phyloP scores from a whole-genome alignment of 805 yeast genomes.

The Wickerhamiella brachini region DNA sequence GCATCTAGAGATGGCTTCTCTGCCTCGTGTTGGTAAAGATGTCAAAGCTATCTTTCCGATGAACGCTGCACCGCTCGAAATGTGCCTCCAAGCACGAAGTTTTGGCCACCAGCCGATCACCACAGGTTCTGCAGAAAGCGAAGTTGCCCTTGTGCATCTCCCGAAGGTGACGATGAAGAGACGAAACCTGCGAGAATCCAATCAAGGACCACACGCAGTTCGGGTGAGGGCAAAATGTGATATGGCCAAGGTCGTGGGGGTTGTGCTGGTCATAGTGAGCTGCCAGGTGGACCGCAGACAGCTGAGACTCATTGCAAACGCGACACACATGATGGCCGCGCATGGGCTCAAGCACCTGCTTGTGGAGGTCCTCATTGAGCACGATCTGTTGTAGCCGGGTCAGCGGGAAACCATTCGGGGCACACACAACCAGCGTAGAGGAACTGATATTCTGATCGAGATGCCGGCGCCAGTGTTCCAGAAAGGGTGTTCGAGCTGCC shows the following conservation, averaged over 20 bases:
- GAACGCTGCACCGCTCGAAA: background rate
- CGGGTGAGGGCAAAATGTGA: background rate
- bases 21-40: background rate
- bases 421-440: background rate
- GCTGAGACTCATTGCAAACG: background rate
- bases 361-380: background rate
- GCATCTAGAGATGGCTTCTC: background rate
- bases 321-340: background rate
- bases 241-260: background rate
- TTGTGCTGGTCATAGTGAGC: background rate
- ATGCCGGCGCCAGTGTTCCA: background rate
- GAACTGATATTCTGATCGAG: background rate
- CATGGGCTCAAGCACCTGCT: background rate
- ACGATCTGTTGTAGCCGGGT: background rate
- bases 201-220: background rate
- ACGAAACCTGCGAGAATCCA: background rate
- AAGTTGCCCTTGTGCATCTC: background rate
- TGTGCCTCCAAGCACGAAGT: background rate
- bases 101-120: background rate
- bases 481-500: background rate
- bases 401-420: background rate
- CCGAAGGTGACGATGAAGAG: background rate
- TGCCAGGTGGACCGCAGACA: background rate
- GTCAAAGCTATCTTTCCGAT: background rate
- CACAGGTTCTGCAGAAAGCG: background rate